Evolutionary conservation across 257 asterid genomes (phyloP).

Genomic region (Forsythia suspensa): DNA sequence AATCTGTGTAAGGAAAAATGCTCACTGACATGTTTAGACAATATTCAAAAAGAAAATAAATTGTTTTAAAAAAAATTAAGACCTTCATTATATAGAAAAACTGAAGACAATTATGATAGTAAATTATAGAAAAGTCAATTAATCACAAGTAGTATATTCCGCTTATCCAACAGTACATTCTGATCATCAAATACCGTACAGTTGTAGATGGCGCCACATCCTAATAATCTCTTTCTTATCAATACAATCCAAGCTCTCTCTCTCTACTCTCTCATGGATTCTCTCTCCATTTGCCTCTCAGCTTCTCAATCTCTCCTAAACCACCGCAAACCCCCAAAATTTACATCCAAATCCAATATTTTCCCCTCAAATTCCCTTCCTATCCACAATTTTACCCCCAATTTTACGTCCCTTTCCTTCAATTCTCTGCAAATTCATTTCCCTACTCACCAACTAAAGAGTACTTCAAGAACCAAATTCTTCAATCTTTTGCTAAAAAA

Average conservation of each 20-base stretch:
- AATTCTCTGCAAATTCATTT: slow-evolving; percentile 27
- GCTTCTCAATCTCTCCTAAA: slow-evolving; percentile 44
- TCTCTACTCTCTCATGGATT: slow-evolving; percentile 51
- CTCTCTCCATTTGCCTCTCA: slow-evolving; percentile 60
- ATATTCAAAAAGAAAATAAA: too few species aligned
- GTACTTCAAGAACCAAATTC: slow-evolving; percentile 9
- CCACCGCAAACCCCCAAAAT: slow-evolving; percentile 39
- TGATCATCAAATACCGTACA: not conserved
- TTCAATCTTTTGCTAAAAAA: slow-evolving; percentile 3
- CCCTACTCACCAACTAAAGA: slow-evolving; percentile 20
- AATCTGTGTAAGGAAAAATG: too few species aligned
- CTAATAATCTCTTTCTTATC: slow-evolving; percentile 26
- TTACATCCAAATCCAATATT: slow-evolving; percentile 31
- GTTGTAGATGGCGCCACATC: slow-evolving; percentile 53
- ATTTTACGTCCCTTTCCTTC: slow-evolving; percentile 20
- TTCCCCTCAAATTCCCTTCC: slow-evolving; percentile 24
- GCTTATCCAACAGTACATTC: not conserved
- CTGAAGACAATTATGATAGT: too few species aligned
- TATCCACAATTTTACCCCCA: slow-evolving; percentile 24
- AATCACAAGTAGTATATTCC: not conserved
- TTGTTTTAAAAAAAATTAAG: too few species aligned
- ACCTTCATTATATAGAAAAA: too few species aligned
- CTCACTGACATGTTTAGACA: too few species aligned
- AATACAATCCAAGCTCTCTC: not conserved
- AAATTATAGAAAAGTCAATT: too few species aligned